Base-by-base conservation (phyloP, 441 rosid genomes). In the Adansonia madagascariensis region DNA sequence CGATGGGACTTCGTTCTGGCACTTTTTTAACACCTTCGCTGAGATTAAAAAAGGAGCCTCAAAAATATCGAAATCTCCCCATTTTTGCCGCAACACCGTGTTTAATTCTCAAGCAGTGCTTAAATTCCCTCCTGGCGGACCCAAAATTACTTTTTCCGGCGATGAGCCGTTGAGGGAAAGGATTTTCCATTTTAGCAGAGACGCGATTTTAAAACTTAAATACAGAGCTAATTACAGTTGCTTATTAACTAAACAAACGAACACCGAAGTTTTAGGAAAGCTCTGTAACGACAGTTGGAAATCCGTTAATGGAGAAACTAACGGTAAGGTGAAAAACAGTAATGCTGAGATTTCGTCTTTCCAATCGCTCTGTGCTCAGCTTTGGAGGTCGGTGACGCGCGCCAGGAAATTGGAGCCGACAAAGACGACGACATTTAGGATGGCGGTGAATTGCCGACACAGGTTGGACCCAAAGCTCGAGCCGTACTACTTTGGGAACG, bases 381-480 rank as follows among this genome's bases (percentile, higher is more conserved):
- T 93, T 8, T 95, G 99, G 99, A 82, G 93, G 20, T 87, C 87
- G 3, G 99, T 93, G 24, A 93, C 98, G 43, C 91, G 98, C 8
- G 97, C 94, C 12, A 89, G 99, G 84, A 88, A 90, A 0, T 81
- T 93, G 8, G 83, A 80, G 15, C 81, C 83, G 1, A 27, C 77
- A 6, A 92, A 95, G 73, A 80, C 79, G 83, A 90, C 99, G 50
- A 93, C 97, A 77, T 92, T 93, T 76, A 87, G 99, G 4, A 92
- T 93, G 99, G 97, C 99, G 0, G 96, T 93, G 9, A 95, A 95
- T 78, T 95, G 98, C 85, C 88, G 99, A 4, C 99, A 91, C 90
- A 80, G 99, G 46, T 88, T 95, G 2, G 88, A 91, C 78, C 95
- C 98, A 39, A 82, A 78, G 85, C 81, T 95, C 22, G 85, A 86